A percentile compares a stretch with the other conserved stretches of the same genome.
These are phyloP conservation scores for Avicennia marina DNA, from an alignment of 257 asterid genomes.

Conservation along the genomic window DNA sequence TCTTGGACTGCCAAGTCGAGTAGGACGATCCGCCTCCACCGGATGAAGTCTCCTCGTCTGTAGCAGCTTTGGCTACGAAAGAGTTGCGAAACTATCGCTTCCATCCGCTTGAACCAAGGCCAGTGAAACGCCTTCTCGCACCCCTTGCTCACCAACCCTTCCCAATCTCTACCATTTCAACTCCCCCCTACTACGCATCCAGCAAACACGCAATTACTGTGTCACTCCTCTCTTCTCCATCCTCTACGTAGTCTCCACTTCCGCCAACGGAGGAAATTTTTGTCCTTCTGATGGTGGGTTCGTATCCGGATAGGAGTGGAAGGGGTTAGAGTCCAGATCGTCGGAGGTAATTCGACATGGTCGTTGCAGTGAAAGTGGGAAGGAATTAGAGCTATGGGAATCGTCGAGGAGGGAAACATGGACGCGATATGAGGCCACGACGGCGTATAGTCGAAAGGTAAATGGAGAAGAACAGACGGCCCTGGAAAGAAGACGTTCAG, in stretches of 20 bases:
- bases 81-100: constrained; percentile 73
- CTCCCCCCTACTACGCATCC: constrained; percentile 86
- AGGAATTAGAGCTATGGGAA: constrained; percentile 50
- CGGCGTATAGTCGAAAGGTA: too few species aligned
- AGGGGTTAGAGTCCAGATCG: constrained; percentile 58
- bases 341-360: constrained; percentile 51
- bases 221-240: constrained; percentile 93
- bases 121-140: constrained; percentile 93
- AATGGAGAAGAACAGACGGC: too few species aligned
- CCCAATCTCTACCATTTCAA: constrained; percentile 94
- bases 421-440: constrained; percentile 95
- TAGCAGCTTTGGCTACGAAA: constrained; percentile 49
- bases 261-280: constrained; percentile 36
- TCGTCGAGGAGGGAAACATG: constrained; percentile 84
- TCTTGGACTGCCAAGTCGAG: constrained; percentile 51
- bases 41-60: constrained; percentile 58
- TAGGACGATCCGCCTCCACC: constrained; percentile 33
- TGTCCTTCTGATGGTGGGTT: constrained; percentile 37
- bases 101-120: constrained; percentile 99
- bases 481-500: too few species aligned
- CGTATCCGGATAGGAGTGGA: constrained; percentile 57
- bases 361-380: constrained; percentile 42
- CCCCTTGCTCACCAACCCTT: constrained; percentile 91
- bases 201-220: constrained; percentile 67
- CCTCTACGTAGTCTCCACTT: constrained; percentile 67